Evolutionary conservation across 371 early-diverging fungal genomes (phyloP), one percentile per base, ranked within the genome.

Genomic region (Rhizopus delemar): DNA sequence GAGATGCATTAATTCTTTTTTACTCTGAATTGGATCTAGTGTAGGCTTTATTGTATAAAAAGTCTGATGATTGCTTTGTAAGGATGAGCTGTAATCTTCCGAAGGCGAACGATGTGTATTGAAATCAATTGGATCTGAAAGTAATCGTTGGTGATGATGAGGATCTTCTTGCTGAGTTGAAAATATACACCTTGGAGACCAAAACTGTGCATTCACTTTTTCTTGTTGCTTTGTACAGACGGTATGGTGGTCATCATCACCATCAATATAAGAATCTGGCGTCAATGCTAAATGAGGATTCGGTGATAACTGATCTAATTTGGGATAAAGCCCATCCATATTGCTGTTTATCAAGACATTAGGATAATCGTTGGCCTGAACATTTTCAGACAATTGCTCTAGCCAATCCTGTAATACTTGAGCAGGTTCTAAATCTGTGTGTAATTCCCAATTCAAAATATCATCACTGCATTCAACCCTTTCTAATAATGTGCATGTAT

Each of bases 401-500:
- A 79, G 63, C 85, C 83, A 84, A 11, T 67, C 68, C 33, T 71
- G 79, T 22, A 81, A 56, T 0, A 70, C 64, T 43, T 74, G 69
- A 15, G 81, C 60, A n/a, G 81, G 71, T n/a, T 22, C 22, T 22
- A 22, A 22, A 22, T 78, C 69, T 28, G 68, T 55, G 16, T 78
- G 76, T 46, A 80, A 48, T 32, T 63, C 62, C 64, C 72, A 68
- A 51, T 57, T 35, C 66, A 59, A 22, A 62, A 66, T 32, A 4
- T 60, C 51, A 66, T 57, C 22, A 22, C 22, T 16, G 66, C 69
- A 63, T 32, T 55, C 50, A 11, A 22, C 22, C 22, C 22, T 22
- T 22, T 22, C 22, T 22, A 22, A 22, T 22, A 22, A 22, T 22
- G 22, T 22, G 2, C 22, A 22, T 22, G 22, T 22, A 22, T 22